These are phyloP conservation scores for Neurospora terricola DNA, from an alignment of 495 filamentous ascomycete genomes.

Conservation along the genomic window DNA sequence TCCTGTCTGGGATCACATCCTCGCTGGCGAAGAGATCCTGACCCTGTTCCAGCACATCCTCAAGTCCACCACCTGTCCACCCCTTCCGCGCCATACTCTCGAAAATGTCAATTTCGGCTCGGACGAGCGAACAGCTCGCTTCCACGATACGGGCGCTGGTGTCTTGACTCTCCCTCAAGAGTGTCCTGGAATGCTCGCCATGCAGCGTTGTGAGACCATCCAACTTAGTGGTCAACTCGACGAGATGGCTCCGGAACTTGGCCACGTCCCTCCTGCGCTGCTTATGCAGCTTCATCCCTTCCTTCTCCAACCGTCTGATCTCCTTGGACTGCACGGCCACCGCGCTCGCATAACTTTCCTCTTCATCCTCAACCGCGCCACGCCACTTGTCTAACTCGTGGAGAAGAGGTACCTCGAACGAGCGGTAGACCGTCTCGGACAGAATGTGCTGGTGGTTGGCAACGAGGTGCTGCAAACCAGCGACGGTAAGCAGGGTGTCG, in stretches of 20 bases:
- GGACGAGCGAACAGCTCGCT: constrained; percentile 48
- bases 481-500: constrained; percentile 45
- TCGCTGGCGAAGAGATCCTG: constrained; percentile 49
- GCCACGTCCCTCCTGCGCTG: constrained; percentile 44
- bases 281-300: constrained; percentile 46
- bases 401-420: constrained; percentile 53
- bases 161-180: constrained; percentile 49
- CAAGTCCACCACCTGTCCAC: constrained; percentile 53
- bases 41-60: constrained; percentile 51
- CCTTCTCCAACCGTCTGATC: constrained; percentile 49
- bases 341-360: constrained; percentile 45
- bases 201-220: constrained; percentile 51
- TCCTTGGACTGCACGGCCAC: constrained; percentile 40
- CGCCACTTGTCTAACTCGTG: constrained; percentile 56
- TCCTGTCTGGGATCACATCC: neutral
- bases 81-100: constrained; percentile 54
- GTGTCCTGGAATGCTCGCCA: constrained; percentile 43
- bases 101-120: constrained; percentile 57
- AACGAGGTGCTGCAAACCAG: constrained; percentile 54
- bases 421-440: constrained; percentile 51
- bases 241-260: constrained; percentile 43
- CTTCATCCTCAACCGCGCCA: constrained; percentile 46
- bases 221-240: constrained; percentile 47
- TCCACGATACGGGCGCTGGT: constrained; percentile 47
- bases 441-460: constrained; percentile 58